Percentiles rank a stretch among this genome's conserved stretches.
phyloP scores from a whole-genome alignment of 768 basidiomycete species.

The Leccinum variicolor region DNA sequence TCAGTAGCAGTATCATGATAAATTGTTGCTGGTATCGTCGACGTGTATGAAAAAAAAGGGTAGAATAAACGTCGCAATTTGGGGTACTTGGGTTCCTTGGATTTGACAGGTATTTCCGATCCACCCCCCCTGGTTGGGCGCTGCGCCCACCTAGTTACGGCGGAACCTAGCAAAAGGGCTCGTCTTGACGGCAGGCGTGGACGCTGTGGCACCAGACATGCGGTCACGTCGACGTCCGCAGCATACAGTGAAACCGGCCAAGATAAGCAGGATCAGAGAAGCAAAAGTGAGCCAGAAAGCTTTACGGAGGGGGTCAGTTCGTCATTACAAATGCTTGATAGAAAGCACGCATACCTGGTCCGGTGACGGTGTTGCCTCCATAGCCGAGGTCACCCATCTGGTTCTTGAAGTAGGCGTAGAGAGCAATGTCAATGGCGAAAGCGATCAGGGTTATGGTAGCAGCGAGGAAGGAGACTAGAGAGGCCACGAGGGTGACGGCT shows the following conservation, averaged over 20 bases:
- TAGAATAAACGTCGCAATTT: background rate
- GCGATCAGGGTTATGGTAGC: slow-evolving; percentile 66
- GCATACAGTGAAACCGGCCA: slow-evolving; percentile 69
- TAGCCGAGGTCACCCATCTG: slow-evolving; percentile 48
- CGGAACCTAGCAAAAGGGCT: slow-evolving; percentile 38
- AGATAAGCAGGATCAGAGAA: slow-evolving; percentile 55
- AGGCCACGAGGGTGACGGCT: slow-evolving; percentile 40
- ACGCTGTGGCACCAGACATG: slow-evolving; percentile 36
- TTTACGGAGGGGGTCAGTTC: slow-evolving; percentile 22
- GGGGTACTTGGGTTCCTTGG: background rate
- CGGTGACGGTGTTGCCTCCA: slow-evolving; percentile 49
- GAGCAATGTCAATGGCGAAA: slow-evolving; percentile 74
- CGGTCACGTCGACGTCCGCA: slow-evolving; percentile 61
- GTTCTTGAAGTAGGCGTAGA: slow-evolving; percentile 59
- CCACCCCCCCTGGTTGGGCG: background rate
- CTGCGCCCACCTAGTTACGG: slow-evolving; percentile 25
- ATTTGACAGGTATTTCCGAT: background rate
- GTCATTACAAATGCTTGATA: background rate
- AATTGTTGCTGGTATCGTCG: slow-evolving; percentile 1
- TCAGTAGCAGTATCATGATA: slow-evolving; percentile 10
- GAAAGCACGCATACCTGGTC: slow-evolving; percentile 49
- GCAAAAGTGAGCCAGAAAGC: slow-evolving; percentile 78
- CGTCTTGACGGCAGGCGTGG: slow-evolving; percentile 20
- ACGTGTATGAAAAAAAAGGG: background rate
- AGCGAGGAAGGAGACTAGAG: slow-evolving; percentile 61